These are phyloP conservation scores for Pseudozyma thailandica DNA, from an alignment of 1,284 basidiomycete genomes.

Conservation along the genomic window DNA sequence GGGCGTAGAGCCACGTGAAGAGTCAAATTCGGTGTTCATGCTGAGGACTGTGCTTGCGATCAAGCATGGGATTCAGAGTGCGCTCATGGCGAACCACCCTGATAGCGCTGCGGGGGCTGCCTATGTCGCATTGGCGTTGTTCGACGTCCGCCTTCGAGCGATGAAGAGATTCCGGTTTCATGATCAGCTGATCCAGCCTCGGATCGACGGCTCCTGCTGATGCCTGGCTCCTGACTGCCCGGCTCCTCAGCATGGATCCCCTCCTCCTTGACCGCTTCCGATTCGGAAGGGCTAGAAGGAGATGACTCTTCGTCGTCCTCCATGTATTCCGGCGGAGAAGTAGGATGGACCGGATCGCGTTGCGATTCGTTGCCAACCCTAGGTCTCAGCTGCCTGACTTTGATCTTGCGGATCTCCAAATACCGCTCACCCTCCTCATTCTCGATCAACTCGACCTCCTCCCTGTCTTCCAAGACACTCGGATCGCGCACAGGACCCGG, in stretches of 20 bases:
- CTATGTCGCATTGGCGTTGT: conserved; percentile 22
- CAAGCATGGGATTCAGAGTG: too few species aligned
- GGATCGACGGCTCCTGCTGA: neutral
- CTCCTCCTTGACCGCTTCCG: neutral
- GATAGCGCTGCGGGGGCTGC: conserved; percentile 23
- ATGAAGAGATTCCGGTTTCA: conserved; percentile 3
- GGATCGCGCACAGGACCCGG: conserved; percentile 18
- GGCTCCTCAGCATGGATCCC: neutral
- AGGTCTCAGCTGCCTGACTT: conserved; percentile 5
- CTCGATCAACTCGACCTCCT: conserved; percentile 65
- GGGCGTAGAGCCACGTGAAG: too few species aligned
- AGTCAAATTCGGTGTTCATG: too few species aligned
- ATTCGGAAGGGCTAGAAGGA: conserved; percentile 3
- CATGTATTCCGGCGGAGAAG: neutral
- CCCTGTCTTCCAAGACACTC: conserved; percentile 71
- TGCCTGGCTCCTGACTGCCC: neutral
- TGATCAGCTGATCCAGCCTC: conserved; percentile 8
- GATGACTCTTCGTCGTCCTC: neutral
- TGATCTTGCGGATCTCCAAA: conserved; percentile 27
- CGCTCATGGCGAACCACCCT: conserved; percentile 1
- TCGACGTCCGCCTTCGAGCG: conserved; percentile 14
- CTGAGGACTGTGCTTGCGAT: too few species aligned
- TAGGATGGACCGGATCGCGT: neutral
- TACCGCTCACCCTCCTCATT: conserved; percentile 31
- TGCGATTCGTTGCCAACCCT: neutral